Evolutionary conservation across 202 grass and related monocot species (phyloP), one percentile per base, ranked within the genome.

Genomic region (Brachypodium distachyon): DNA sequence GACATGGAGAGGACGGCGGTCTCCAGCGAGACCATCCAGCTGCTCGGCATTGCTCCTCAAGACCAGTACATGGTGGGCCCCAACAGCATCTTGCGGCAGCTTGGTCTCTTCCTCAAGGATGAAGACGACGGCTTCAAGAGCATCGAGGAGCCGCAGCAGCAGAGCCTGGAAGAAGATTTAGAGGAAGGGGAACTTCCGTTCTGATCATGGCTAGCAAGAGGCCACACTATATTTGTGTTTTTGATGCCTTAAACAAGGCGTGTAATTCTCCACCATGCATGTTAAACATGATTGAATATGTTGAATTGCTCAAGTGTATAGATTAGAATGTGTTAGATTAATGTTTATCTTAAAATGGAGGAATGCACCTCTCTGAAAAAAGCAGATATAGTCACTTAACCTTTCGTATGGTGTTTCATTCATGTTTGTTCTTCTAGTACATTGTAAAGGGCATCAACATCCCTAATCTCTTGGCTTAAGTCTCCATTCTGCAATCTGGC

Each of bases 21-120:
- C 18, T 27, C 42, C 2, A 31, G 16, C 26, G 19, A 75, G 31
- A 51, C 33, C 18, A 33, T 86, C 31, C 70, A 68, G 62, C 61
- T 25, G 1, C 73, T 83, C 12, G 81, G 81, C 11, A 12, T 83
- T 40, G 23, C 63, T 32, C 52, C n/a, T n/a, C n/a, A 32, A 28
- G 58, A 77, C 53, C 22, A 83, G 81, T 33, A 83, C 81, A 28
- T 70, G 10, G 63, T 61, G 33, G 3, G 4, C 33, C 33, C 33
- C 4, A 6, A 43, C 47, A 66, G 53, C 63, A 2, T 70, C 8
- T 13, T 83, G 63, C 72, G 40, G 81, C 55, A 70, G 53, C 63
- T 77, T 34, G 81, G 81, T 5, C 12, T 84, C 54, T 84, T 70
- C 43, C 53, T 71, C 2, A 77, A 77, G 54, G 23, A 42, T 3